phyloP scores from a whole-genome alignment of 148 eudicot genomes.

The Cornus suecica region DNA sequence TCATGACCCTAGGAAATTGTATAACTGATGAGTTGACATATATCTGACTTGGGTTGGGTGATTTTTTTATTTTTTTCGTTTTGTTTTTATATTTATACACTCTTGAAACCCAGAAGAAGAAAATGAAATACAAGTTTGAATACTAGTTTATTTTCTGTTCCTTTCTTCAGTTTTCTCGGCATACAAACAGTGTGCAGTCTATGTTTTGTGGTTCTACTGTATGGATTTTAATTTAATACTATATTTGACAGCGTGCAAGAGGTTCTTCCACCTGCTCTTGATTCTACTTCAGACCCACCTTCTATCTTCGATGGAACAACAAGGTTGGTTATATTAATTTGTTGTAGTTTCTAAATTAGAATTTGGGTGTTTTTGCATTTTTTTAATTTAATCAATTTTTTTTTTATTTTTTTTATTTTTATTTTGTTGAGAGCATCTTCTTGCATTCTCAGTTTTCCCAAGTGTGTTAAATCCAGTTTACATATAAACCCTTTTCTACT shows the following conservation, averaged over 20 bases:
- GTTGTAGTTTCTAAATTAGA: background rate
- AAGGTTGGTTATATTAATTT: slow-evolving; percentile 32
- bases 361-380: too few species aligned
- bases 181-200: background rate
- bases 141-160: background rate
- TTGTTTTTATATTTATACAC: too few species aligned
- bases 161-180: background rate
- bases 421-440: background rate
- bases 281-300: slow-evolving; percentile 72
- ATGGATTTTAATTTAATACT: background rate
- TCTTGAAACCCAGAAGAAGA: too few species aligned
- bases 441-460: background rate
- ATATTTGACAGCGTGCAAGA: slow-evolving; percentile 36
- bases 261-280: slow-evolving; percentile 55
- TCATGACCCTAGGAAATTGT: too few species aligned
- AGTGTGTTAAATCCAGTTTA: slow-evolving; percentile 1
- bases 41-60: background rate
- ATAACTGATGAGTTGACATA: background rate
- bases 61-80: too few species aligned
- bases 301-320: slow-evolving; percentile 69
- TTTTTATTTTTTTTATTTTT: too few species aligned
- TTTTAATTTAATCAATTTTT: too few species aligned
- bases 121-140: background rate
- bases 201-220: background rate
- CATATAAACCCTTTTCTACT: background rate